These are phyloP conservation scores for Hymenoscyphus repandus DNA, from an alignment of 2,329 filamentous ascomycete genomes.

Conservation along the genomic window DNA sequence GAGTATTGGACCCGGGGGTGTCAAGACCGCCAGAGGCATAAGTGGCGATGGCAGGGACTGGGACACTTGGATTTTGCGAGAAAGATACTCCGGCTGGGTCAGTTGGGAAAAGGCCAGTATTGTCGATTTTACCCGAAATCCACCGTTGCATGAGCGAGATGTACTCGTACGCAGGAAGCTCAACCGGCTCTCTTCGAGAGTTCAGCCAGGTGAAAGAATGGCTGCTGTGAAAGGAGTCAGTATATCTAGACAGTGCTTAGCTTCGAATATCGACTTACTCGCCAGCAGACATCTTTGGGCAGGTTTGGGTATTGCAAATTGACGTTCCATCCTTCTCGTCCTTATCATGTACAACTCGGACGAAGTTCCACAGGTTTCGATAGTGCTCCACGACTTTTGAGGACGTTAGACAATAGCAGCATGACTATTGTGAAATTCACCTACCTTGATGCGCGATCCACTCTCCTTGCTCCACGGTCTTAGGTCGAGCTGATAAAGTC, in stretches of 20 bases:
- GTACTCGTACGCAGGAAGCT: slow-evolving; percentile 88
- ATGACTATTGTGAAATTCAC: not conserved
- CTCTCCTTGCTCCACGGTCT: slow-evolving; percentile 89
- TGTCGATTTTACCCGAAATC: slow-evolving; percentile 94
- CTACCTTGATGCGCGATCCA: slow-evolving; percentile 95
- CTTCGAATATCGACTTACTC: slow-evolving; percentile 54
- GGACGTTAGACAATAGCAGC: slow-evolving; percentile 6
- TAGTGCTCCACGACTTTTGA: slow-evolving; percentile 82
- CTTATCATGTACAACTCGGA: slow-evolving; percentile 80
- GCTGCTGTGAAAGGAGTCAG: slow-evolving; percentile 47
- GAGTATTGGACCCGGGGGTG: slow-evolving; percentile 35
- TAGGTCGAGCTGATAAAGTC: slow-evolving; percentile 87
- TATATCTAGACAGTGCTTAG: too few relatives aligned
- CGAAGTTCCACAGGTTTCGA: slow-evolving; percentile 81
- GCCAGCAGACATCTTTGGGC: slow-evolving; percentile 91
- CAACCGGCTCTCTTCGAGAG: slow-evolving; percentile 77
- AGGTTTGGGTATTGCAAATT: slow-evolving; percentile 79
- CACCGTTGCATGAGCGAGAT: slow-evolving; percentile 95
- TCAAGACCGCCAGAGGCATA: slow-evolving; percentile 49
- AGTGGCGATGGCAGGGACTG: slow-evolving; percentile 50
- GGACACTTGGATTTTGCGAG: slow-evolving; percentile 56
- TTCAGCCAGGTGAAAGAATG: slow-evolving; percentile 97
- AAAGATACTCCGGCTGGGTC: slow-evolving; percentile 68
- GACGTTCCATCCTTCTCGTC: slow-evolving; percentile 66
- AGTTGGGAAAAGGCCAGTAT: slow-evolving; percentile 84